phyloP scores from a whole-genome alignment of 176 grass and related monocot genomes.

The Hordeum marinum region DNA sequence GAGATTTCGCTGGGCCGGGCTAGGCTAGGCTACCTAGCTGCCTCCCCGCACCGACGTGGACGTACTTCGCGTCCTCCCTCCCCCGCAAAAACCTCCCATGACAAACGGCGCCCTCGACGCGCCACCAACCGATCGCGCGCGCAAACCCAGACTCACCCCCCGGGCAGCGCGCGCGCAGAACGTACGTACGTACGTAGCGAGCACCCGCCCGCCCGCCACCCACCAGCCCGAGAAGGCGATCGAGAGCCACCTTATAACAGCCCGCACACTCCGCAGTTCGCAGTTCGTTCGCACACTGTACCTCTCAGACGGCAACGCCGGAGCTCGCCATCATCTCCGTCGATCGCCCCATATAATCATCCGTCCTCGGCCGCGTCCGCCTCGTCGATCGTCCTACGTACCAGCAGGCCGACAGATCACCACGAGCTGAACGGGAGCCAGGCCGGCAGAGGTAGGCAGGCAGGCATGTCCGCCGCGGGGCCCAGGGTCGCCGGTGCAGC shows the following conservation, averaged over 20 bases:
- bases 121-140: slow-evolving; percentile 1
- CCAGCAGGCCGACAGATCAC: not conserved
- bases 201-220: not conserved
- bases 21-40: not conserved
- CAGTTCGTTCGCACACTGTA: not conserved
- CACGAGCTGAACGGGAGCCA: not conserved
- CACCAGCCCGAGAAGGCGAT: not conserved
- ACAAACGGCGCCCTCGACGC: not conserved
- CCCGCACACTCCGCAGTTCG: not conserved
- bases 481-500: not conserved
- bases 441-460: not conserved
- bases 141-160: not conserved
- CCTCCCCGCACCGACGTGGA: not conserved
- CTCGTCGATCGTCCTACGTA: not conserved
- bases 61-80: not conserved
- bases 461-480: slow-evolving; percentile 28
- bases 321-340: not conserved
- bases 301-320: not conserved
- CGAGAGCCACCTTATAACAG: slow-evolving; percentile 11
- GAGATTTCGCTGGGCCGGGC: not conserved
- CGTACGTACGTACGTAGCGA: not conserved
- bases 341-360: not conserved
- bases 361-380: not conserved
- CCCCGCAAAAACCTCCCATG: not conserved
- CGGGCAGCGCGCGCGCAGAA: not conserved